Evolutionary conservation across 2,329 filamentous ascomycete genomes (phyloP).

Genomic region (Davidsoniella eucalypti): DNA sequence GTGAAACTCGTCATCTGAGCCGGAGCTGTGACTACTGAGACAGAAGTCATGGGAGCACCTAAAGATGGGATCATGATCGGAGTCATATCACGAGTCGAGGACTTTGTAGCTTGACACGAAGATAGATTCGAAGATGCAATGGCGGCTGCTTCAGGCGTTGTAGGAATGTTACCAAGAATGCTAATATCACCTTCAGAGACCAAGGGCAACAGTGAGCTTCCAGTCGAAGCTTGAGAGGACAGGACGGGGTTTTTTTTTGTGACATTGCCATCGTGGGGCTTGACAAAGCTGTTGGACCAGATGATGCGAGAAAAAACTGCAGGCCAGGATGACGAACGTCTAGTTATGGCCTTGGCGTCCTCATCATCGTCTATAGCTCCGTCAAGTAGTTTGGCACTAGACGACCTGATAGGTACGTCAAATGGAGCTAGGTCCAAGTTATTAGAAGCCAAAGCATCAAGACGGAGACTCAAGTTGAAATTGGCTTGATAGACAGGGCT

Average conservation of each 20-base stretch:
- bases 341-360: not conserved
- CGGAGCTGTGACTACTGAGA: not conserved
- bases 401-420: not conserved
- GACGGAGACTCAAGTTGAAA: not conserved
- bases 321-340: not conserved
- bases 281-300: too few species aligned
- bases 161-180: too few species aligned
- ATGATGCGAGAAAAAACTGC: conserved; percentile 7
- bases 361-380: not conserved
- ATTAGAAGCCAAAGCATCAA: conserved; percentile 3
- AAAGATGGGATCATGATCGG: not conserved
- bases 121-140: too few species aligned
- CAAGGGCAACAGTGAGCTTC: too few species aligned
- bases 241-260: too few species aligned
- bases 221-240: not conserved
- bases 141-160: too few species aligned
- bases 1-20: not conserved
- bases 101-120: too few species aligned
- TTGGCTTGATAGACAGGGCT: not conserved
- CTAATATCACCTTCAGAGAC: too few species aligned
- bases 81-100: too few species aligned
- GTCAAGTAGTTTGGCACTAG: not conserved
- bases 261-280: too few species aligned
- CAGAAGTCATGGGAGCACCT: not conserved
- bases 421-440: conserved; percentile 3